phyloP scores from a whole-genome alignment of 768 basidiomycete genomes.

The Russula foetens region DNA sequence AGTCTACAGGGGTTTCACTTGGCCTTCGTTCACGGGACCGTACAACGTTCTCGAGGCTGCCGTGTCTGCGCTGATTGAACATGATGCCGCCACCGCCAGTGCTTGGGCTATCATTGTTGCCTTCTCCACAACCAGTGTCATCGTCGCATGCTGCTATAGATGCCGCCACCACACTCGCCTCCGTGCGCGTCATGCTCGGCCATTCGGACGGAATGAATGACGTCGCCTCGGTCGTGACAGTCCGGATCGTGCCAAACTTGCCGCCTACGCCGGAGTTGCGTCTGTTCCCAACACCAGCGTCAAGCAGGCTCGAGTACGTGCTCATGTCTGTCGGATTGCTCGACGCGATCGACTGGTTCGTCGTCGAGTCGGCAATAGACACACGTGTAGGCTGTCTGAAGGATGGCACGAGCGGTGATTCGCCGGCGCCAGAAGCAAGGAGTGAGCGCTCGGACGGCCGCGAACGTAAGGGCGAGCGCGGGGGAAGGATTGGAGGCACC shows the following conservation, averaged over 20 bases:
- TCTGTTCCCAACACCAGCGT: constrained; percentile 32
- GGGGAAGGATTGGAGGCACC: constrained; percentile 34
- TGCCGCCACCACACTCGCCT: constrained; percentile 44
- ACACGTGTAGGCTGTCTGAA: constrained; percentile 16
- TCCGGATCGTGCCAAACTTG: constrained; percentile 72
- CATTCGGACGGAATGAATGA: constrained; percentile 46
- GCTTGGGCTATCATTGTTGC: neutral
- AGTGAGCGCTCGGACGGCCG: constrained; percentile 24
- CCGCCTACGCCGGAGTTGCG: constrained; percentile 33
- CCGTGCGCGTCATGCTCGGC: constrained; percentile 57
- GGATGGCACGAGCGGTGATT: constrained; percentile 1
- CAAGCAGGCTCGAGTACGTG: constrained; percentile 56
- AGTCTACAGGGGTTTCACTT: constrained; percentile 56
- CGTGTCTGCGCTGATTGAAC: constrained; percentile 9
- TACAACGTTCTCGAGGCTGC: constrained; percentile 21
- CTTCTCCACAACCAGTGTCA: constrained; percentile 21
- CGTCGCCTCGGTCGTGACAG: constrained; percentile 76
- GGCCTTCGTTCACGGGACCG: constrained; percentile 46
- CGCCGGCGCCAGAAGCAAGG: neutral
- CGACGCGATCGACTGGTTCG: constrained; percentile 57
- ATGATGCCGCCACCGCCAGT: neutral
- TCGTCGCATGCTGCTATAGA: constrained; percentile 39
- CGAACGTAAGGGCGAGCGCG: constrained; percentile 48
- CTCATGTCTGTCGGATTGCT: constrained; percentile 49
- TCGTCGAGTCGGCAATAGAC: constrained; percentile 35